Base-by-base conservation (phyloP, 1,139 yeast genomes). In the Saccharomyces hybrid region DNA sequence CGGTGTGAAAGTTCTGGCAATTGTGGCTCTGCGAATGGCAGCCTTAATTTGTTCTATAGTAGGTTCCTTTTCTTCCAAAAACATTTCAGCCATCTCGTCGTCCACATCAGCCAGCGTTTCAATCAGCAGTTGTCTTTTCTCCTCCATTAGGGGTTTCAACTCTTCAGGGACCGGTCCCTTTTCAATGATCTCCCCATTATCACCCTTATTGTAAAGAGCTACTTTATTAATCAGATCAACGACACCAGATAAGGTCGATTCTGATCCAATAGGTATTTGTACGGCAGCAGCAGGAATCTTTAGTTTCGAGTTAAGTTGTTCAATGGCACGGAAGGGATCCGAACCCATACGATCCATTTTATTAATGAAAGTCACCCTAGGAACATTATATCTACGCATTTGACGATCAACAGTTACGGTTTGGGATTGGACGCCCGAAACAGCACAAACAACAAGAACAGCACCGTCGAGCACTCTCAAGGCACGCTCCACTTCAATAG, bases 261-360 rank as follows among this genome's bases (percentile, higher is more conserved):
- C 99, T 46, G 90, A 81, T 57, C 99, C 99, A 70, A 93, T 93
- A 53, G 99, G 99, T 54, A 93, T 96, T 75, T 93, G 99, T 59
- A 93, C 82, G 14, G 99, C 97, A 58, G 99, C 99, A 59, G 99
- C 98, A 29, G 97, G 90, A 52, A 91, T 88, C 72, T 84, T 88
- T 70, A 93, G 80, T 71, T 93, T 93, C 55, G 75, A 66, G 74
- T 91, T 89, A 62, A 93, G 81, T 75, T 93, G 98, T 57, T 88
- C 96, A 65, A 93, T 87, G 54, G 96, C 97, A 63, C 81, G 82
- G 84, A 95, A 93, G 24, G 99, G 99, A 72, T 91, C 85, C 56
- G 99, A 90, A 61, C 99, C 99, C 97, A 93, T 89, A 71, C 99
- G 84, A 74, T 93, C 99, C 98, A 93, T 91, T 77, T 93, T 93